These are phyloP conservation scores for Naganishia friedmannii DNA, from an alignment of 768 basidiomycete genomes.

Conservation along the genomic window DNA sequence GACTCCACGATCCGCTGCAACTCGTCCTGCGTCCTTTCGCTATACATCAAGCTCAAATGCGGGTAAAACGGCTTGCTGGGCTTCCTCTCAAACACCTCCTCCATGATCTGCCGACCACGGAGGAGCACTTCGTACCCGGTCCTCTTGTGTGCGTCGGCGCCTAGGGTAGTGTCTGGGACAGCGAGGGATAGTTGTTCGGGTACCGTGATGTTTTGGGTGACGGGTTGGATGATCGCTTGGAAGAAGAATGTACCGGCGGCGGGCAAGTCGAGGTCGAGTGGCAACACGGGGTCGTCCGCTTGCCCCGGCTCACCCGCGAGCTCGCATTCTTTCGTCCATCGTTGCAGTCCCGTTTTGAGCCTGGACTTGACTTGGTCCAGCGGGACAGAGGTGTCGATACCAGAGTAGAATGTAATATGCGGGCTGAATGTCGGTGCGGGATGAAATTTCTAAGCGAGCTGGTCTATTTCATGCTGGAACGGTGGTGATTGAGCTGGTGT, in stretches of 20 bases:
- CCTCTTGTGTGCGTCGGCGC: background rate
- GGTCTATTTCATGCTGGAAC: conserved; percentile 6
- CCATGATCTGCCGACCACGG: conserved; percentile 13
- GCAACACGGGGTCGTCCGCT: background rate
- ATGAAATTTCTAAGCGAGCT: conserved; percentile 2
- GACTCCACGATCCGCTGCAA: conserved; percentile 16
- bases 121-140: conserved; percentile 21
- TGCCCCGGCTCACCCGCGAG: background rate
- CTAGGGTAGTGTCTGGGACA: conserved; percentile 3
- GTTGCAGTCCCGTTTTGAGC: conserved; percentile 2
- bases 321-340: conserved; percentile 14
- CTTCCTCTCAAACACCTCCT: conserved; percentile 16
- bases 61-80: conserved; percentile 11
- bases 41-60: conserved; percentile 23
- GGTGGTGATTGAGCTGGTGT: background rate
- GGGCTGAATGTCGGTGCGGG: conserved; percentile 16
- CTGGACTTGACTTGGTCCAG: conserved; percentile 11
- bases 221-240: conserved; percentile 24
- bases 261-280: conserved; percentile 7
- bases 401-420: conserved; percentile 12
- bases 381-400: conserved; percentile 7
- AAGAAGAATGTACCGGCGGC: conserved; percentile 13
- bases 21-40: conserved; percentile 4
- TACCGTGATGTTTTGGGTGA: conserved; percentile 15
- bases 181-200: conserved; percentile 13